Conservation (phyloP, 768 basidiomycete genomes). For the Lenzites betulinus region DNA sequence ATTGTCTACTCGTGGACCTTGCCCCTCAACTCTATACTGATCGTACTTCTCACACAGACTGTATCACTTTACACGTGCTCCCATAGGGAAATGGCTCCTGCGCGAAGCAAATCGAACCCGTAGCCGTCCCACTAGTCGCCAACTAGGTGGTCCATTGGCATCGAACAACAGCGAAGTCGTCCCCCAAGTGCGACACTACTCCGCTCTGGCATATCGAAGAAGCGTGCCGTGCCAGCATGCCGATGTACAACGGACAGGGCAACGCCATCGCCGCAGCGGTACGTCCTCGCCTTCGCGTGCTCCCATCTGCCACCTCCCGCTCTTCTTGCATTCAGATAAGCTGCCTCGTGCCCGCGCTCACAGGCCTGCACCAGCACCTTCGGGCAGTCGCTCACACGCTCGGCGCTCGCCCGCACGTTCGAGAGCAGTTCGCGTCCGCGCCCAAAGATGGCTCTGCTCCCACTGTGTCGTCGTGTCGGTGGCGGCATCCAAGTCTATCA, state of each 20-base stretch:
- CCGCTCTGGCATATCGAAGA: not conserved
- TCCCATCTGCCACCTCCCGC: not conserved
- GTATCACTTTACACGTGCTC: not conserved
- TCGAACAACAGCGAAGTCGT: not conserved
- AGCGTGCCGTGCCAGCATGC: too few relatives aligned
- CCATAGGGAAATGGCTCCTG: not conserved
- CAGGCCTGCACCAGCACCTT: not conserved
- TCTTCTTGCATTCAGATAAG: constrained; percentile 17
- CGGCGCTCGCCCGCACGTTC: not conserved
- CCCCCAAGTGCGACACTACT: not conserved
- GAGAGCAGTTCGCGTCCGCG: constrained; percentile 1
- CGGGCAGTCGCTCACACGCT: not conserved
- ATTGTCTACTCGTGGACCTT: not conserved
- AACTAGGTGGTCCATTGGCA: not conserved
- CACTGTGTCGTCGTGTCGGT: not conserved
- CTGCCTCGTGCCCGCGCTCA: constrained; percentile 10
- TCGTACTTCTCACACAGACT: not conserved
- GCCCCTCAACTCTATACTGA: not conserved
- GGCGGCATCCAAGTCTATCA: constrained; percentile 6
- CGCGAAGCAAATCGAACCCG: not conserved
- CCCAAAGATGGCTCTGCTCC: not conserved
- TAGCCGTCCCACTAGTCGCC: not conserved
- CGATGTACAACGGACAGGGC: not conserved
- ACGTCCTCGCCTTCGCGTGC: constrained; percentile 1
- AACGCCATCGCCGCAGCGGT: constrained; percentile 9